Base-by-base conservation (phyloP, 228 moss, liverwort and hornwort genomes). In the Sphagnum fallax region DNA sequence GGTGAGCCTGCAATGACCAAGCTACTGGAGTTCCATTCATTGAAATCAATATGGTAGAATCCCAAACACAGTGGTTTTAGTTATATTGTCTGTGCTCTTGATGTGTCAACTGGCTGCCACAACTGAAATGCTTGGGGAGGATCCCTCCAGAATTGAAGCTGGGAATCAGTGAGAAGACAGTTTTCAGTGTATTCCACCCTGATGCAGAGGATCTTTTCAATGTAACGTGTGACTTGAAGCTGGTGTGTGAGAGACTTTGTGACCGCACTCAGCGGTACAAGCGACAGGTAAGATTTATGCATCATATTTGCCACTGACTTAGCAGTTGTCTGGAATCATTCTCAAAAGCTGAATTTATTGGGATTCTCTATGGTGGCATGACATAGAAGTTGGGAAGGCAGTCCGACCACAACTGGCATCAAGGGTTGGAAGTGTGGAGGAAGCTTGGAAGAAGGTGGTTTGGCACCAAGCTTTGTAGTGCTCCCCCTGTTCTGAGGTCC, bases 311-410 rank as follows among this genome's bases (percentile, higher is more conserved):
- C 5, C 53, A 32, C 32, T 32, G 32, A 32, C 32, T 32, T 32
- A 32, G 32, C 32, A 32, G 32, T 32, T 32, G 32, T 32, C 32
- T 32, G 32, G 32, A 32, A 32, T 32, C 32, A 32, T 32, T 32
- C 32, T 32, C 32, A 32, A 32, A 32, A 32, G 32, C 32, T 32
- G 32, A 32, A 1, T 32, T 32, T 32, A 32, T 1, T 32, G 32
- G 32, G 32, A 32, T 32, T 32, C 32, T 32, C 60, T 4, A n/a
- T 52, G 18, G 61, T 78, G 64, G 59, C 85, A 95, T 86, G 92
- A 92, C 75, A 98, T 98, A 60, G 89, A 93, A 77, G 92, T 98
- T 47, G 98, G 98, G 47, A 98, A 86, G 70, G 89, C 92, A 66
- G 92, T 98, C 16, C 86, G 86, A 69, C 94, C 98, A 49, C 98